Evolutionary conservation across 2,329 filamentous ascomycete species (phyloP), one percentile per base, ranked within the genome.

Genomic region (Diaporthe sp.): DNA sequence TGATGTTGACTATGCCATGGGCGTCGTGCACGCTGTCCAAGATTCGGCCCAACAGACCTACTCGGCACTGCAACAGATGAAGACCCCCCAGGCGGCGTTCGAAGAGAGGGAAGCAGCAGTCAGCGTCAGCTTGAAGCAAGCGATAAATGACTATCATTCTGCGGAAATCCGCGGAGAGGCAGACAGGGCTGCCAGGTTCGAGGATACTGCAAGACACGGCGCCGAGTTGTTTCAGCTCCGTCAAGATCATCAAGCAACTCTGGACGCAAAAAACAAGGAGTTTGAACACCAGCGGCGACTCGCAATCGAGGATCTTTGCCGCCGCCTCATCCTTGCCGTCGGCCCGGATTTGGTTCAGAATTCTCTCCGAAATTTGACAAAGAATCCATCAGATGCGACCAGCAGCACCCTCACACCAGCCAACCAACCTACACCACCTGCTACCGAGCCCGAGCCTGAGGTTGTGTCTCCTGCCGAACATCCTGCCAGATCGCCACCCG

Each of bases 391-490:
- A 65, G 61, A 65, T n/a, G 15, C 61, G 25, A 17, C 15, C 25
- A 49, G 12, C 25, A 15, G 19, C 61, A 46, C 8, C 39, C 3
- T 42, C 39, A 9, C 61, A 46, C 42, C 61, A 65, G 61, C 25
- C 17, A 46, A 22, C 25, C 61, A 65, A 49, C 42, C 42, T 34
- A 65, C 61, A 49, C 25, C 61, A 65, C 61, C 39, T 65, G 61
- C 42, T 46, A 46, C 60, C 17, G 61, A 65, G 61, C 13, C 61
- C 42, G 42, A 46, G 25, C 17, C 61, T 34, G 42, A 49, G 25
- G 61, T 65, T 34, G 61, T 46, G 61, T 34, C 25, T 46, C 61
- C 61, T 65, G 42, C 25, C 15, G 42, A 65, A 49, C 61, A n/a
- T 34, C 15, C 39, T 49, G 42, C 17, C 61, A 49, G 25, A 31